A percentile compares a stretch with the other conserved stretches of the same genome.
Evolutionary conservation across 208 protist species (phyloP).

Genomic region (Wallacemonas sp.): DNA sequence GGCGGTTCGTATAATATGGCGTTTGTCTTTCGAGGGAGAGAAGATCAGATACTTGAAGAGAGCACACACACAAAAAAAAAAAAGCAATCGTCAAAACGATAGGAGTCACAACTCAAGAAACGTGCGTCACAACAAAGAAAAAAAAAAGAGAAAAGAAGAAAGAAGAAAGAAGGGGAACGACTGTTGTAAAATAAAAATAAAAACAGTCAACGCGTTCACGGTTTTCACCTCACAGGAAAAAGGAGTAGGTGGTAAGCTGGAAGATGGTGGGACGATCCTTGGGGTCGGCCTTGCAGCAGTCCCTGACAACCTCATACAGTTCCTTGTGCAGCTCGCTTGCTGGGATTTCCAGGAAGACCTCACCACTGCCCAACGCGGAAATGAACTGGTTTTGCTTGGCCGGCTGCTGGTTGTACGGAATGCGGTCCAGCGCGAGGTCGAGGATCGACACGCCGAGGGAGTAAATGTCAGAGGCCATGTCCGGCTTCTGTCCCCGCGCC

Average conservation of each 20-base stretch:
- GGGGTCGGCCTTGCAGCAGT: slow-evolving; percentile 57
- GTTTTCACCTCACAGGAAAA: slow-evolving; percentile 58
- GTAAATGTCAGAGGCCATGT: slow-evolving; percentile 76
- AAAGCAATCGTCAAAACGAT: slow-evolving; percentile 9
- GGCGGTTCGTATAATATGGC: too few relatives aligned
- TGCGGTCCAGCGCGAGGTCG: slow-evolving; percentile 74
- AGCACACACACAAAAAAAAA: neutral
- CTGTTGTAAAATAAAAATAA: neutral
- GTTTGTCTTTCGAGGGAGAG: too few relatives aligned
- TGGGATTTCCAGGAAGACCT: slow-evolving; percentile 44
- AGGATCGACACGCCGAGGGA: slow-evolving; percentile 79
- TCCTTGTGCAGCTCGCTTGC: slow-evolving; percentile 50
- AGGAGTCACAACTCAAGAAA: slow-evolving; percentile 1
- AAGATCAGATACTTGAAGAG: slow-evolving; percentile 2
- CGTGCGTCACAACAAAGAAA: slow-evolving; percentile 9
- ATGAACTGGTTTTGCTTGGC: slow-evolving; percentile 13
- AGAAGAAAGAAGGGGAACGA: neutral
- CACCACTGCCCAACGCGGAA: neutral
- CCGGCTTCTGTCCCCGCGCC: slow-evolving; percentile 51
- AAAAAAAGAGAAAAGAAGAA: slow-evolving; percentile 15
- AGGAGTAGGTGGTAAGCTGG: slow-evolving; percentile 56
- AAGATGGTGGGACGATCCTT: slow-evolving; percentile 54
- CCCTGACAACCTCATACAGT: slow-evolving; percentile 43
- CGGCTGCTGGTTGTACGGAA: slow-evolving; percentile 38
- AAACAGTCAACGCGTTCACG: slow-evolving; percentile 9